phyloP scores from a whole-genome alignment of 768 basidiomycete genomes.

The Melanogaster broomeanus region DNA sequence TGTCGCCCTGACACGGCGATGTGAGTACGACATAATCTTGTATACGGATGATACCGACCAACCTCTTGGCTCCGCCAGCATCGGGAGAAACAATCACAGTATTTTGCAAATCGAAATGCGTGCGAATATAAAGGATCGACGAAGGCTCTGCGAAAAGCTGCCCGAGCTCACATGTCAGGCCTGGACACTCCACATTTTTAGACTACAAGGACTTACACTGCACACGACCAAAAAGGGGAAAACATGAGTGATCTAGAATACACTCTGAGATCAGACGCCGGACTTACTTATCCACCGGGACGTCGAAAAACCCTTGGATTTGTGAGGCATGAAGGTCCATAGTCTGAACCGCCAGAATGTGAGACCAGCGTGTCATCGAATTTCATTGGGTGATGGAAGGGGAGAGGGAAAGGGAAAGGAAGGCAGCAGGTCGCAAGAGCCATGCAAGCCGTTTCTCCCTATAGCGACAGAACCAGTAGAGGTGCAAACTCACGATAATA shows the following conservation, averaged over 20 bases:
- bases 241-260: constrained; percentile 16
- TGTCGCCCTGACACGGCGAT: constrained; percentile 67
- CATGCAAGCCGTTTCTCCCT: not conserved
- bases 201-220: constrained; percentile 49
- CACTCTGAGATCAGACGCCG: not conserved
- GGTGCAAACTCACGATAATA: constrained; percentile 76
- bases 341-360: constrained; percentile 52
- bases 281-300: constrained; percentile 98
- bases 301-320: constrained; percentile 99
- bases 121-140: constrained; percentile 91
- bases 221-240: not conserved
- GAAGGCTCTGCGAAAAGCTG: constrained; percentile 96
- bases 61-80: constrained; percentile 98
- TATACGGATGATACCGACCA: constrained; percentile 35
- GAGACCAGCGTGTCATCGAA: constrained; percentile 3
- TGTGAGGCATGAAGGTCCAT: constrained; percentile 99
- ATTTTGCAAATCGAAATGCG: constrained; percentile 80
- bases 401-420: not conserved
- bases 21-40: constrained; percentile 14
- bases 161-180: constrained; percentile 21
- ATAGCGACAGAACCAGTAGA: not conserved
- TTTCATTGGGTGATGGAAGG: not conserved
- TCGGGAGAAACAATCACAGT: constrained; percentile 97
- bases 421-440: not conserved
- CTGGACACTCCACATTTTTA: constrained; percentile 4